Evolutionary conservation across 177 flowering plant species (phyloP), one percentile per base, ranked within the genome.

Genomic region (Vitis hybrid): DNA sequence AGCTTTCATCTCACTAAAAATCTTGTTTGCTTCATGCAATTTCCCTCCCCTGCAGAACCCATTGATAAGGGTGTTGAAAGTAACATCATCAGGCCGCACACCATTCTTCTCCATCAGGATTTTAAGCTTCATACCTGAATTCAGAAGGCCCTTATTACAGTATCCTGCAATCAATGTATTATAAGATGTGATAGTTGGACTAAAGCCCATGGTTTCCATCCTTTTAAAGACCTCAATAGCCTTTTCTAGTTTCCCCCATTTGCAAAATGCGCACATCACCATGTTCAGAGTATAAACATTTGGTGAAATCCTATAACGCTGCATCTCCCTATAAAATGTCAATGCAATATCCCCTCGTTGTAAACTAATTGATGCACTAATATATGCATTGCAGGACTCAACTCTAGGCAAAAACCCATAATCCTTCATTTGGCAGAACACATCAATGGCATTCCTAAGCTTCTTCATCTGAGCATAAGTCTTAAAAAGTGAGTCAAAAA

Each of bases 371-470:
- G 86, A 79, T 1, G 95, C 78, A 71, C 97, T 88, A 78, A 92
- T 52, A 74, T 72, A 90, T 1, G 89, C 88, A 83, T 94, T 94
- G 70, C 97, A 92, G 2, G 97, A 89, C 68, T 88, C 87, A 29
- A 94, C 78, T 10, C 81, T 86, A 1, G 98, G 97, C 51, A 86
- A 82, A 78, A 94, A 89, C 50, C 98, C 97, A 77, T 88, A 89
- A 31, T 87, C 91, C 75, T 78, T 89, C 97, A 94, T 94, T 39
- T 70, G 76, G 62, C 75, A 78, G 71, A 89, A 94, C 12, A 81
- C 77, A 67, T 85, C 88, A 0, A 90, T 85, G 3, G 95, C 89
- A 79, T 82, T 79, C 78, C 95, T 83, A 51, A 89, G 82, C 83
- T 89, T 90, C 76, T 80, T 90, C 88, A 88, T 19, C 71, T 88